Conservation (phyloP, 208 protist species). For the Trypanosoma avium region DNA sequence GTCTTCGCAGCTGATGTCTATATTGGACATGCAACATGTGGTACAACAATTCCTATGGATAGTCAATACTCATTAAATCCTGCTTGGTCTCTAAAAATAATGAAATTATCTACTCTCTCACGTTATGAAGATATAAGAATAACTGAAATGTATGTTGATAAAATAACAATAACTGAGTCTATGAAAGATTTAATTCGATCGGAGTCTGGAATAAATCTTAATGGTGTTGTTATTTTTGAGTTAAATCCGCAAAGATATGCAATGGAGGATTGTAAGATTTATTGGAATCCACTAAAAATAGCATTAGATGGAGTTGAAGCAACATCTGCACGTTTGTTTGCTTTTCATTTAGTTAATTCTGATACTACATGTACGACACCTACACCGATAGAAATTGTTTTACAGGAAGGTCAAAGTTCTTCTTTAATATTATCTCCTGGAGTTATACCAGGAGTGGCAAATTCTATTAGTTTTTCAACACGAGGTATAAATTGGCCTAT, state of each 20-base stretch:
- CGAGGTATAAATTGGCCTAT: slow-evolving; percentile 24
- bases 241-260: slow-evolving; percentile 13
- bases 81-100: slow-evolving; percentile 37
- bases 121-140: slow-evolving; percentile 16
- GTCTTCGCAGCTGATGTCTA: slow-evolving; percentile 2
- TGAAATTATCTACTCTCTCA: neutral
- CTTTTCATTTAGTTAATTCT: slow-evolving; percentile 6
- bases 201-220: slow-evolving; percentile 34
- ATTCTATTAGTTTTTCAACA: slow-evolving; percentile 15
- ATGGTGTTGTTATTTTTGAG: slow-evolving; percentile 45
- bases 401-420: neutral
- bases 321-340: slow-evolving; percentile 22
- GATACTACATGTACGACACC: neutral
- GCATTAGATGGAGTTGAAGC: slow-evolving; percentile 30
- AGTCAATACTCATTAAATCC: slow-evolving; percentile 49
- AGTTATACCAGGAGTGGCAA: neutral
- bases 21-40: slow-evolving; percentile 37
- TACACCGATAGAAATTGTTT: slow-evolving; percentile 1
- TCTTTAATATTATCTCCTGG: neutral
- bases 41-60: slow-evolving; percentile 58
- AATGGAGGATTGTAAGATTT: slow-evolving; percentile 20
- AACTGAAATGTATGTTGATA: slow-evolving; percentile 27
- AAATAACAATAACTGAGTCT: neutral
- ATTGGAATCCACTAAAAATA: slow-evolving; percentile 33
- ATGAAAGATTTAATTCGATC: slow-evolving; percentile 26